Percentiles rank a stretch among this genome's conserved stretches.
Evolutionary conservation across 2,329 filamentous ascomycete genomes (phyloP).

Genomic region (Fonsecaea multimorphosa): DNA sequence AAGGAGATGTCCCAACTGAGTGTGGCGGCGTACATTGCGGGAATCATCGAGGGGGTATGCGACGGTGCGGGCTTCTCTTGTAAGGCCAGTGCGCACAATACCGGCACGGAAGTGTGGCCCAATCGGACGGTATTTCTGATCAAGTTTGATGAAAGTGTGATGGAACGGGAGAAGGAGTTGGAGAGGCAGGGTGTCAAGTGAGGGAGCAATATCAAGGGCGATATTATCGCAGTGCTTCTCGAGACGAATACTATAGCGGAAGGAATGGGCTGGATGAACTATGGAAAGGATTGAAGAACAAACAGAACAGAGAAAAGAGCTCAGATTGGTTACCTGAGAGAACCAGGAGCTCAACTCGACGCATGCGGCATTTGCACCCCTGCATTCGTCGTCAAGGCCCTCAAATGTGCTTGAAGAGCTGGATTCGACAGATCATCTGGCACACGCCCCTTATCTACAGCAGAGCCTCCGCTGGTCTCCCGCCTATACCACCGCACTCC

Average conservation of each 20-base stretch:
- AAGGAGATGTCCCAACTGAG: conserved; percentile 96
- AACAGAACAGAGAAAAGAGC: not conserved
- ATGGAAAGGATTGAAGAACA: not conserved
- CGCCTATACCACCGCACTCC: not conserved
- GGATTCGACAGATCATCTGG: not conserved
- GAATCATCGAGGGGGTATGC: conserved; percentile 93
- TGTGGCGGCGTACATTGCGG: conserved; percentile 93
- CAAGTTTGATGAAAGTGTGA: conserved; percentile 86
- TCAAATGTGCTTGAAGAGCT: not conserved
- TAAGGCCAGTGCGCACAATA: conserved; percentile 84
- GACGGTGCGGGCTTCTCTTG: conserved; percentile 90
- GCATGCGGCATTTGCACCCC: not conserved
- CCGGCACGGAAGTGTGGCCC: conserved; percentile 82
- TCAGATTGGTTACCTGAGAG: not conserved
- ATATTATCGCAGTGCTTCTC: not conserved
- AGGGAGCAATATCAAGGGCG: conserved; percentile 8
- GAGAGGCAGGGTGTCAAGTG: conserved; percentile 63
- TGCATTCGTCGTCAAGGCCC: not conserved
- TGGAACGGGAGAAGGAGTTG: conserved; percentile 87
- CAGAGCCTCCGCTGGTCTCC: not conserved
- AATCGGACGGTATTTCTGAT: conserved; percentile 95
- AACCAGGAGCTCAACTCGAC: not conserved
- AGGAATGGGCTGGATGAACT: not conserved
- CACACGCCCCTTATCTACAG: not conserved
- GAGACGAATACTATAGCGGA: not conserved